Evolutionary conservation across 2,329 filamentous ascomycete species (phyloP).

Genomic region (Neofusicoccum umdonicola): DNA sequence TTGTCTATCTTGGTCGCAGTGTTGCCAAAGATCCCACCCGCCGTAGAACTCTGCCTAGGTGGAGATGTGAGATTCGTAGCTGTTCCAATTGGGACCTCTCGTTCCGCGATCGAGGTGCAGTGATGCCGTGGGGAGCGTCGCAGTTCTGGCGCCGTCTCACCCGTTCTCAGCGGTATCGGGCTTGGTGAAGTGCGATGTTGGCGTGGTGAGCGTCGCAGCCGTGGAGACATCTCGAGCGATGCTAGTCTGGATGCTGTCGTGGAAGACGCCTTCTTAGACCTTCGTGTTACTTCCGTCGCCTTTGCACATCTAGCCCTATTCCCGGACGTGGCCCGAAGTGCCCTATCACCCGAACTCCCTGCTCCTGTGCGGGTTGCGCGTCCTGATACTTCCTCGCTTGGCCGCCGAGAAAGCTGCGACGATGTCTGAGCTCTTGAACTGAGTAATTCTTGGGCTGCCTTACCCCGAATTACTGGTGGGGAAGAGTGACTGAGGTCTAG

Average conservation of each 20-base stretch:
- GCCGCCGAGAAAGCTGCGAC: background rate
- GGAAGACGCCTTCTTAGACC: background rate
- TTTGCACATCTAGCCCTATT: background rate
- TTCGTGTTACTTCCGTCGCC: no score
- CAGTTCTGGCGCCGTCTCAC: background rate
- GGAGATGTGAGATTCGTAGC: no score
- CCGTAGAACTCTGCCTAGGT: background rate
- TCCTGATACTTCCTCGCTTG: background rate
- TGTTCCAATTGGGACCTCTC: no score
- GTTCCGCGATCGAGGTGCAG: background rate
- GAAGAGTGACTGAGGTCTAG: slow-evolving; percentile 14
- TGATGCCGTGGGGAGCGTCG: background rate
- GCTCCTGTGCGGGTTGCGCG: background rate
- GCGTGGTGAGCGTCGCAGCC: slow-evolving; percentile 26
- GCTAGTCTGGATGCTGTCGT: background rate
- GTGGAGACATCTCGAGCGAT: background rate
- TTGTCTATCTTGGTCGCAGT: background rate
- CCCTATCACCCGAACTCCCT: background rate
- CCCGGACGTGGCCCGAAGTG: background rate
- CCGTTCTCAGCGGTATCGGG: slow-evolving; percentile 29
- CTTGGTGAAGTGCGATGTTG: slow-evolving; percentile 17
- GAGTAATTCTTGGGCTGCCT: background rate
- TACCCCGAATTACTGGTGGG: background rate
- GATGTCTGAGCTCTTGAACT: background rate
- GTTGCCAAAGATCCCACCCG: background rate